Percentiles rank a stretch among this genome's conserved stretches.
Evolutionary conservation across 2,329 filamentous ascomycete species (phyloP).

Genomic region (Ceratocystis ficicola): DNA sequence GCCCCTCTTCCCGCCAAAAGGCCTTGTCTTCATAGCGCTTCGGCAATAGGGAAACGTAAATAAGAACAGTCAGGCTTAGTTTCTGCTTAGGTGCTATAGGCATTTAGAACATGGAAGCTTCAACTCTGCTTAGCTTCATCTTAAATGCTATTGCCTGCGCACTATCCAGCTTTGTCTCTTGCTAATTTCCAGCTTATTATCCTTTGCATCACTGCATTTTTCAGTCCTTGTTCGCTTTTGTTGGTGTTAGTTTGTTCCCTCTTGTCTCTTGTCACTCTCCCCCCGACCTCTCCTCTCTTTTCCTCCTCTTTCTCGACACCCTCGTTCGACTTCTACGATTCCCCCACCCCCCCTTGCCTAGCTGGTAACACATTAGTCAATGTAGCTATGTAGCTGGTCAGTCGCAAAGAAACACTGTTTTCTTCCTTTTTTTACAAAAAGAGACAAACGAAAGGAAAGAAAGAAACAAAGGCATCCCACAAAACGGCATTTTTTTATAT

Average conservation of each 20-base stretch:
- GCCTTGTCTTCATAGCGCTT: not conserved
- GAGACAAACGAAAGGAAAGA: not conserved
- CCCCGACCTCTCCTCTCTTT: not conserved
- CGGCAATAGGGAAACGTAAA: not conserved
- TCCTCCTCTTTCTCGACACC: not conserved
- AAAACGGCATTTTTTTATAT: not conserved
- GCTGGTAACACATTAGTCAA: not conserved
- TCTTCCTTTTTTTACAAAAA: not conserved
- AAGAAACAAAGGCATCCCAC: not conserved
- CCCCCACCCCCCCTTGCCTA: not conserved
- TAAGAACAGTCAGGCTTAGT: no score
- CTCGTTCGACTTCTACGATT: not conserved
- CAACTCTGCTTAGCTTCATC: not conserved
- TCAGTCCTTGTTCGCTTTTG: not conserved
- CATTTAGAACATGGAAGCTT: not conserved
- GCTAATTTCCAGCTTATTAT: not conserved
- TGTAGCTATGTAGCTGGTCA: not conserved
- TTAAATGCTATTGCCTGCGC: not conserved
- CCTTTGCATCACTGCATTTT: not conserved
- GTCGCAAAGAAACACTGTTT: not conserved
- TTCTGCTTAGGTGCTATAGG: not conserved
- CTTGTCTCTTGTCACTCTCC: not conserved
- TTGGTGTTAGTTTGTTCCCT: no score
- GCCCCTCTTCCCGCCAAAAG: not conserved
- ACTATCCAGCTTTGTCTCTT: not conserved